phyloP scores from a whole-genome alignment of 2,329 filamentous ascomycete species.

The Purpureocillium takamizusanense region DNA sequence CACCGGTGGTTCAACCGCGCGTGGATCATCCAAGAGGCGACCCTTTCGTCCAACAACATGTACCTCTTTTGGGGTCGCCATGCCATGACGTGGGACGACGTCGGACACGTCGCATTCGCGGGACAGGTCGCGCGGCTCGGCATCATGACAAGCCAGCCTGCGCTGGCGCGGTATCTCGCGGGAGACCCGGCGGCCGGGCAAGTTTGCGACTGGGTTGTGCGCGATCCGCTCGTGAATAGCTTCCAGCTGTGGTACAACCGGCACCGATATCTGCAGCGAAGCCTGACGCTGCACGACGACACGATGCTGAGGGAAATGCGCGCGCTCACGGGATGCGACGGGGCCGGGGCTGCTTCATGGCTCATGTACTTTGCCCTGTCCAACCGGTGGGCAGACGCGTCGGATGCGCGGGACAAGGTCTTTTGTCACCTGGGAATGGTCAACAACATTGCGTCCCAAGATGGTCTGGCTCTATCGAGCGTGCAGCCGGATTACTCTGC shows the following conservation, averaged over 20 bases:
- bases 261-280: neutral
- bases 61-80: constrained; percentile 7
- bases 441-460: constrained; percentile 4
- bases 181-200: neutral
- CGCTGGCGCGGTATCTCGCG: neutral
- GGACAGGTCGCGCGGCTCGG: neutral
- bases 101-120: constrained; percentile 1
- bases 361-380: constrained; percentile 7
- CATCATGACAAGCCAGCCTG: neutral
- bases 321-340: neutral
- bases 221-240: neutral
- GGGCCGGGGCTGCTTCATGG: constrained; percentile 3
- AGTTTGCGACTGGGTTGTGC: neutral
- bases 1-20: constrained; percentile 9
- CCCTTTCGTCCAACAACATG: constrained; percentile 5
- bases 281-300: neutral
- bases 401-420: constrained; percentile 8
- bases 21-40: constrained; percentile 10
- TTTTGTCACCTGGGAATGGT: constrained; percentile 10
- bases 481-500: neutral
- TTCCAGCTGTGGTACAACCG: constrained; percentile 2
- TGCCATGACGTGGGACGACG: constrained; percentile 5
- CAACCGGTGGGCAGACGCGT: constrained; percentile 8
- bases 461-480: neutral
- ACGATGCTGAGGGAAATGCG: neutral